Percentiles rank a stretch among this genome's conserved stretches.
Evolutionary conservation across 1,284 basidiomycete genomes (phyloP).

Genomic region (Ustilago vetiveriae): DNA sequence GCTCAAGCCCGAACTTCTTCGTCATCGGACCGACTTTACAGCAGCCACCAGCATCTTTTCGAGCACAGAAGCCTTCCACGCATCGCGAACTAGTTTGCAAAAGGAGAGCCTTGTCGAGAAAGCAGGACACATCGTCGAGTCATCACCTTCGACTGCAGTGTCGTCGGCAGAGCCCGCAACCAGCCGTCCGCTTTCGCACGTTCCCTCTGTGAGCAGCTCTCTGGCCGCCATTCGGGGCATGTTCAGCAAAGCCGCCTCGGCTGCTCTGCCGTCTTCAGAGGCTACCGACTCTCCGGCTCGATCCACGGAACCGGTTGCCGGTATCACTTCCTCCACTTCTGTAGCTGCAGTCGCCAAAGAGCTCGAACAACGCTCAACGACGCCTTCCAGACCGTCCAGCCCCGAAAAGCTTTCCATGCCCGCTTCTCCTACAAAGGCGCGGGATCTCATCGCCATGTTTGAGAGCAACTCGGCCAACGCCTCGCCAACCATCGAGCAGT

Average conservation of each 20-base stretch:
- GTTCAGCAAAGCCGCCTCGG: slow-evolving; percentile 26
- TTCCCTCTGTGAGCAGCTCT: slow-evolving; percentile 27
- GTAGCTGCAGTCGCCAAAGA: slow-evolving; percentile 23
- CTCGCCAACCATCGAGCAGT: slow-evolving; percentile 27
- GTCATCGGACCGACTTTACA: slow-evolving; percentile 40
- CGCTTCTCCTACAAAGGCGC: slow-evolving; percentile 51
- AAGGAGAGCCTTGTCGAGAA: slow-evolving; percentile 18
- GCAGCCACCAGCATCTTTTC: slow-evolving; percentile 45
- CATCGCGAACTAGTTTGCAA: slow-evolving; percentile 26
- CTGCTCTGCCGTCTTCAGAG: slow-evolving; percentile 4
- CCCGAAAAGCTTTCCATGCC: slow-evolving; percentile 32
- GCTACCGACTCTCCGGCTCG: slow-evolving; percentile 5
- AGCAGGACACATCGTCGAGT: too few relatives aligned
- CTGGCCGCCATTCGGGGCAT: slow-evolving; percentile 32
- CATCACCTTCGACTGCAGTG: not conserved
- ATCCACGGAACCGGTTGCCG: not conserved
- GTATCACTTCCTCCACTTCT: slow-evolving; percentile 5
- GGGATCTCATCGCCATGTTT: slow-evolving; percentile 56
- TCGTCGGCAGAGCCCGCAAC: slow-evolving; percentile 1
- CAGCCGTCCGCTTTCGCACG: slow-evolving; percentile 26
- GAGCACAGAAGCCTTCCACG: slow-evolving; percentile 14
- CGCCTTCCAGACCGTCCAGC: slow-evolving; percentile 22
- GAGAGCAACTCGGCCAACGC: slow-evolving; percentile 40
- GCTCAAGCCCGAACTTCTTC: slow-evolving; percentile 19
- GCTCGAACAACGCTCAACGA: slow-evolving; percentile 17